These are phyloP conservation scores for Neurospora discreta DNA, from an alignment of 495 filamentous ascomycete species.

Conservation along the genomic window DNA sequence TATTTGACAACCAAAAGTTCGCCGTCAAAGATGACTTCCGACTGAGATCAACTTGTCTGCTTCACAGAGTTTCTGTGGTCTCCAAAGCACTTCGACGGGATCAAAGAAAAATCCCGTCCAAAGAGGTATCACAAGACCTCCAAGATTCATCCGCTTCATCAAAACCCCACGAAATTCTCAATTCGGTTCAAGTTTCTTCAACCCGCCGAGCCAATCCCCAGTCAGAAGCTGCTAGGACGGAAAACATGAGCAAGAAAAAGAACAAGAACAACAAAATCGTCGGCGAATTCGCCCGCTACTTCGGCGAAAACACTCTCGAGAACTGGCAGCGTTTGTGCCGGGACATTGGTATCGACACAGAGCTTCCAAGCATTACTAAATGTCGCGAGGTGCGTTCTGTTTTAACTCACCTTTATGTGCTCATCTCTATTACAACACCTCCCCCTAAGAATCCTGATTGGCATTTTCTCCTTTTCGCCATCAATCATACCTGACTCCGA, in stretches of 20 bases:
- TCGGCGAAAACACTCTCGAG: conserved; percentile 16
- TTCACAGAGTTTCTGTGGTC: background rate
- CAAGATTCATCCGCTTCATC: background rate
- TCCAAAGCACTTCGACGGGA: background rate
- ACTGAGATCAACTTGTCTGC: background rate
- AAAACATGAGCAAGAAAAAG: background rate
- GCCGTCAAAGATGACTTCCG: background rate
- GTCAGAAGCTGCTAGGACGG: background rate
- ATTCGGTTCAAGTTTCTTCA: background rate
- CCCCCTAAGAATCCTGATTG: background rate
- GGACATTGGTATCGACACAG: conserved; percentile 20
- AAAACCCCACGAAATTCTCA: background rate
- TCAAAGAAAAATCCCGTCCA: background rate
- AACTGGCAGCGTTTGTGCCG: conserved; percentile 26
- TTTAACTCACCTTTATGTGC: background rate
- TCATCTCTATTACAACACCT: background rate
- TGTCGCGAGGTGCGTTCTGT: conserved; percentile 22
- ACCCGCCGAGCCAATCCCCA: background rate
- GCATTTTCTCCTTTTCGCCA: too few relatives aligned
- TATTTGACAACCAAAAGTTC: background rate
- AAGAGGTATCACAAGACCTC: background rate
- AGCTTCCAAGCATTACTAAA: conserved; percentile 20
- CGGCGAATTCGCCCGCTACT: conserved; percentile 15
- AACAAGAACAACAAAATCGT: conserved; percentile 1
- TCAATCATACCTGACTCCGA: background rate